Percentiles rank a stretch among this genome's conserved stretches.
Evolutionary conservation across 1,284 basidiomycete species (phyloP).

Genomic region (Macrocybe sp.): DNA sequence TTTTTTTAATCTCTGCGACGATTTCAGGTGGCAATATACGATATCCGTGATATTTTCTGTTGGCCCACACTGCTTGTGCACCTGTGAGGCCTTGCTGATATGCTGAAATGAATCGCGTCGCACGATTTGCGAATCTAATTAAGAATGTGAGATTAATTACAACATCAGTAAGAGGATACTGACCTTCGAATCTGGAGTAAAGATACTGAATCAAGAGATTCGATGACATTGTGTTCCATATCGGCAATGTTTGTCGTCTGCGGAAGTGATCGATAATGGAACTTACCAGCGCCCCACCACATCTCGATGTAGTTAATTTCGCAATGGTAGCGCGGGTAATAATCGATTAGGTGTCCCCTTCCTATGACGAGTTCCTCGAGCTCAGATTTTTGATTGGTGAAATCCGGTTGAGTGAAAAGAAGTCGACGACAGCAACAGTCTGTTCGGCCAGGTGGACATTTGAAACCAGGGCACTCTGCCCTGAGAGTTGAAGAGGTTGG

Average conservation of each 20-base stretch:
- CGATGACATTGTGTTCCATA: background rate
- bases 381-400: no score
- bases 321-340: conserved; percentile 7
- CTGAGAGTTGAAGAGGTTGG: background rate
- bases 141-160: conserved; percentile 7
- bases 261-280: background rate
- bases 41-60: no score
- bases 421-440: conserved; percentile 20
- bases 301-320: conserved; percentile 3
- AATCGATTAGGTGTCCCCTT: conserved; percentile 13
- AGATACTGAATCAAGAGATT: background rate
- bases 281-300: conserved; percentile 3
- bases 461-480: conserved; percentile 17
- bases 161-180: conserved; percentile 11
- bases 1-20: no score
- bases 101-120: conserved; percentile 18
- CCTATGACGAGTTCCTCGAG: conserved; percentile 18
- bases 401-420: no score
- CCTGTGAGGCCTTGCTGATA: conserved; percentile 16
- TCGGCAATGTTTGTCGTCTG: background rate
- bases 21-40: no score
- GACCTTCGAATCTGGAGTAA: background rate
- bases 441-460: no score
- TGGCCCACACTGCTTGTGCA: conserved; percentile 14
- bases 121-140: conserved; percentile 16